A percentile compares a stretch with the other conserved stretches of the same genome.
These are phyloP conservation scores for Paulownia fortunei DNA, from an alignment of 257 asterid genomes.

Conservation along the genomic window DNA sequence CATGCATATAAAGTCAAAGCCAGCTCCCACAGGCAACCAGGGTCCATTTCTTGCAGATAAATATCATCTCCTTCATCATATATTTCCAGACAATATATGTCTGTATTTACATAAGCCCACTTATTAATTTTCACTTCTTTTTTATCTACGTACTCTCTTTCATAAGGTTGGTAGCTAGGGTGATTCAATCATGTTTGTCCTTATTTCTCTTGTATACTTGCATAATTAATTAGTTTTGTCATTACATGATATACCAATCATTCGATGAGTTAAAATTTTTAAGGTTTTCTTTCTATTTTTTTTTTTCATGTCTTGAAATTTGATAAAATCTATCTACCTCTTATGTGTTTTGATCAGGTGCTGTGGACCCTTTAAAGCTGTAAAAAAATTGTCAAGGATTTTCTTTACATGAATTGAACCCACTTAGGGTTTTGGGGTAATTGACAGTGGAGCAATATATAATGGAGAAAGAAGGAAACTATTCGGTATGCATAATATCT, in stretches of 20 bases:
- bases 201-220: slow-evolving; percentile 27
- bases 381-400: slow-evolving; percentile 23
- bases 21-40: slow-evolving; percentile 32
- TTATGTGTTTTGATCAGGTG: slow-evolving; percentile 30
- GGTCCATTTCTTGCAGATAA: slow-evolving; percentile 25
- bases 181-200: slow-evolving; percentile 30
- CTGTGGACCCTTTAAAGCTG: slow-evolving; percentile 52
- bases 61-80: slow-evolving; percentile 4
- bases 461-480: slow-evolving; percentile 76
- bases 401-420: slow-evolving; percentile 38
- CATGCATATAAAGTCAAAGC: slow-evolving; percentile 43
- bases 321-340: slow-evolving; percentile 24
- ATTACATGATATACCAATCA: slow-evolving; percentile 32
- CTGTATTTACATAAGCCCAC: slow-evolving; percentile 2
- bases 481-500: slow-evolving; percentile 47
- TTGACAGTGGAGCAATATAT: slow-evolving; percentile 6
- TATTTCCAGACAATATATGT: slow-evolving; percentile 29
- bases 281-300: not conserved
- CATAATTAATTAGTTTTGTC: slow-evolving; percentile 40
- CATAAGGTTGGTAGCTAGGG: slow-evolving; percentile 32
- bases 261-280: slow-evolving; percentile 24
- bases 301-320: slow-evolving; percentile 12
- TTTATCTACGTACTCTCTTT: slow-evolving; percentile 1
- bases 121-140: slow-evolving; percentile 4
- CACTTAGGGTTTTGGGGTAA: slow-evolving; percentile 35